Base-by-base conservation (phyloP, 2,329 filamentous ascomycete species). In the Fusarium chlamydosporum region DNA sequence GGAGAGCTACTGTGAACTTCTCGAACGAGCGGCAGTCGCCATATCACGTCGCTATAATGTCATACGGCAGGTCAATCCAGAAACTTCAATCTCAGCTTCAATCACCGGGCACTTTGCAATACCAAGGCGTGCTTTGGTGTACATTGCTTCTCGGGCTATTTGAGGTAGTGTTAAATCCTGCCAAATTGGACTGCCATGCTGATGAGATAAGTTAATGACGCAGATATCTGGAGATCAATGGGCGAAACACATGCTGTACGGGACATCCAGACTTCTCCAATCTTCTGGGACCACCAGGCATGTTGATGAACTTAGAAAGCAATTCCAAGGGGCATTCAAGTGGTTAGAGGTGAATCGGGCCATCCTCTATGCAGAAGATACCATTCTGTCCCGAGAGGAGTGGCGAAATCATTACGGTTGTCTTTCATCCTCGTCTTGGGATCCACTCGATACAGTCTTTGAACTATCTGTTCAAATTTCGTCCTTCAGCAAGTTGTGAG, bases 211-310 rank as follows among this genome's bases (percentile, higher is more conserved):
- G 76, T 57, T 77, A 1, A 73, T 76, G 55, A 65, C 75, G 0
- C 68, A 76, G 20, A 43, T 67, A 0, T 71, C 70, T 4, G 71
- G 67, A 7, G 72, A 74, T 1, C 56, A 61, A 15, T 77, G 74
- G 74, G 62, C 65, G 2, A 74, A 59, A 9, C 76, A 77, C 10
- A 75, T 77, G 74, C 18, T 74, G 0, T 72, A 71, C 35, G 76
- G 75, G 11, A 74, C 70, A 7, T 68, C 67, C 0, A 70, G 40
- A 11, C 54, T 77, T 16, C 40, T 77, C 15, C 63, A 75, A 18
- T 29, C 65, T 0, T 38, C 46, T 2, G 58, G 55, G 0, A 27
- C 41, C 1, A 10, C 3, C 4, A 33, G 6, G 23, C 3, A 23
- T 15, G 2, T n/a, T 2, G 2, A 66, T 18, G 5, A 37, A 5